Evolutionary conservation across 169 alveolate species (phyloP).

Genomic region (Babesia gibsoni): DNA sequence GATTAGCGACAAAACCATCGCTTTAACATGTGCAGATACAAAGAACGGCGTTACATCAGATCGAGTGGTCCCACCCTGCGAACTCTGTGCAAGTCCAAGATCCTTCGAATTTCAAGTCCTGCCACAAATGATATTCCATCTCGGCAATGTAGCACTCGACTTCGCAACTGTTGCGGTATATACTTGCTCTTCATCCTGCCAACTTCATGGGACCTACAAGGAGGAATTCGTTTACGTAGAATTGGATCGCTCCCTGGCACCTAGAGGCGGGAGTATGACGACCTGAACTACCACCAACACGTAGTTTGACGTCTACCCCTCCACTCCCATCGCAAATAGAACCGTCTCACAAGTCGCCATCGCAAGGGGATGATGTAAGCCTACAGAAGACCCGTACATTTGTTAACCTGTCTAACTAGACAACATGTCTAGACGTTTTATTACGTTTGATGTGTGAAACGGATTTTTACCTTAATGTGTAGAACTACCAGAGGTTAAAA

Average conservation of each 20-base stretch:
- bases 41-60: neutral
- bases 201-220: slow-evolving; percentile 35
- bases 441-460: too few species aligned
- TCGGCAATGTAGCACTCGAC: slow-evolving; percentile 38
- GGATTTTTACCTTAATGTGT: too few species aligned
- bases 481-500: too few species aligned
- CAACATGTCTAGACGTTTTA: too few species aligned
- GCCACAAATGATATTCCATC: slow-evolving; percentile 51
- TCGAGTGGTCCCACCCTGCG: slow-evolving; percentile 39
- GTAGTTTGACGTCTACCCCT: neutral
- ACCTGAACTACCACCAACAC: neutral
- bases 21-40: neutral
- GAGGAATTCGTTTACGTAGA: slow-evolving; percentile 48
- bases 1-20: slow-evolving; percentile 49
- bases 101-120: slow-evolving; percentile 64
- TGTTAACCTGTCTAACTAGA: too few species aligned
- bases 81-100: slow-evolving; percentile 50
- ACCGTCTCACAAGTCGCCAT: too few species aligned
- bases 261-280: slow-evolving; percentile 7
- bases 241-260: slow-evolving; percentile 44
- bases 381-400: too few species aligned
- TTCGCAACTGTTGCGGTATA: slow-evolving; percentile 56
- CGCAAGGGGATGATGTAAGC: too few species aligned
- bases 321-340: too few species aligned
- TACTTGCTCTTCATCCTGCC: slow-evolving; percentile 65